Base-by-base conservation (phyloP, 805 yeast genomes). In the Candida wancherniae region DNA sequence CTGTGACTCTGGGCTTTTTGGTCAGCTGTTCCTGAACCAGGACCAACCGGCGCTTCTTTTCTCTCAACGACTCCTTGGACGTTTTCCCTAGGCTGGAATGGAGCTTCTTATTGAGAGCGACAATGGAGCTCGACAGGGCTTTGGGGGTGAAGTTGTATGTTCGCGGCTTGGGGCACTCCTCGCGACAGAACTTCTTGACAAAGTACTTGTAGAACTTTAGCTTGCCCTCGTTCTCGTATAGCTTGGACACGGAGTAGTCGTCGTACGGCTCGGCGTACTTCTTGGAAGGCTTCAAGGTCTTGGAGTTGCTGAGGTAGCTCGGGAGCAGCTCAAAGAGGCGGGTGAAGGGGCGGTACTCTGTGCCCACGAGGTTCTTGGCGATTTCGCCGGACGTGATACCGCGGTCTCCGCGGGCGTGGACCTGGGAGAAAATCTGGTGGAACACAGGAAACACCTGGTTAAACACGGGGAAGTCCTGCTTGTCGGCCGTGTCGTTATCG, bases 201-300 rank as follows among this genome's bases (percentile, higher is more conserved):
- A 49, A 62, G 44, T 82, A 77, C 23, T 94, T 63, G 53, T 74
- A 84, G 43, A 76, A 83, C 47, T 84, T 81, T 36, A 70, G 66
- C 41, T 86, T 77, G 0, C 94, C 94, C 37, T 75, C 77, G 42
- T 76, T 77, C 48, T 84, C 94, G 37, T 75, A 74, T 11, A 79
- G 77, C 39, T 82, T 67, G 0, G 80, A 67, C 9, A 85, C 59
- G 11, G 53, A 36, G 16, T 30, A 28, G 9, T 52, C 44, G n/a
- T 47, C 51, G 33, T 56, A 56, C 9, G 50, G 48, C 33, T 60
- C 65, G 4, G 40, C 34, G 27, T 50, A 50, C 11, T 40, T 44
- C 29, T 54, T 58, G 17, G 48, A 36, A 4, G 55, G 52, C 26
- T 53, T 51, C n/a, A 51, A 29, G 9, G 42, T 36, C 12, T 51